These are phyloP conservation scores for Phaeoacremonium minimum DNA, from an alignment of 2,329 filamentous ascomycete species.

Conservation along the genomic window DNA sequence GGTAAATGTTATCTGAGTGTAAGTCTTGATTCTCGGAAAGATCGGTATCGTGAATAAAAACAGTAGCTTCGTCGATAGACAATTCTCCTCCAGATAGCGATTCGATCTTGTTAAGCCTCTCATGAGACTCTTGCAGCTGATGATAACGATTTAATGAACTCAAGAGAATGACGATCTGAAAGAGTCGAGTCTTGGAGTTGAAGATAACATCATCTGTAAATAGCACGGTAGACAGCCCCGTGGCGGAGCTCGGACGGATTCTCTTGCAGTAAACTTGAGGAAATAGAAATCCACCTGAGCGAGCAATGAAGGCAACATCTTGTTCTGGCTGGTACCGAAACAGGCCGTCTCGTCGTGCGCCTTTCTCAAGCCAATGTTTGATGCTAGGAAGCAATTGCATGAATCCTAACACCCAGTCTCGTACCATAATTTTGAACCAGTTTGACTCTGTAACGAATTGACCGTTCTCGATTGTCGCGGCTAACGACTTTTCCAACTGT, in stretches of 20 bases:
- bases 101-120: too few relatives aligned
- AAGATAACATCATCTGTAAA: neutral
- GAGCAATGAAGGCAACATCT: neutral
- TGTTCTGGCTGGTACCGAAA: neutral
- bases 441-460: conserved; percentile 1
- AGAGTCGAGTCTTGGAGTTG: neutral
- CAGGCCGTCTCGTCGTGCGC: neutral
- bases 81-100: too few relatives aligned
- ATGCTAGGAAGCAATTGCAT: neutral
- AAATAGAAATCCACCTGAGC: neutral
- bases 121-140: too few relatives aligned
- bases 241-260: neutral
- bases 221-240: neutral
- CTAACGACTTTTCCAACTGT: conserved; percentile 5
- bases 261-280: neutral
- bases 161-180: neutral
- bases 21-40: too few relatives aligned
- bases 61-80: too few relatives aligned
- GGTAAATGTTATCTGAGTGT: too few relatives aligned
- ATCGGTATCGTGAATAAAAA: too few relatives aligned
- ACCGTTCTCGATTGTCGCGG: conserved; percentile 5
- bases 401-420: neutral
- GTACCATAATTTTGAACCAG: neutral
- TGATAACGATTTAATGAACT: too few relatives aligned
- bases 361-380: neutral